phyloP scores from a whole-genome alignment of 2,329 filamentous ascomycete genomes.

The Verticillium dahliae region DNA sequence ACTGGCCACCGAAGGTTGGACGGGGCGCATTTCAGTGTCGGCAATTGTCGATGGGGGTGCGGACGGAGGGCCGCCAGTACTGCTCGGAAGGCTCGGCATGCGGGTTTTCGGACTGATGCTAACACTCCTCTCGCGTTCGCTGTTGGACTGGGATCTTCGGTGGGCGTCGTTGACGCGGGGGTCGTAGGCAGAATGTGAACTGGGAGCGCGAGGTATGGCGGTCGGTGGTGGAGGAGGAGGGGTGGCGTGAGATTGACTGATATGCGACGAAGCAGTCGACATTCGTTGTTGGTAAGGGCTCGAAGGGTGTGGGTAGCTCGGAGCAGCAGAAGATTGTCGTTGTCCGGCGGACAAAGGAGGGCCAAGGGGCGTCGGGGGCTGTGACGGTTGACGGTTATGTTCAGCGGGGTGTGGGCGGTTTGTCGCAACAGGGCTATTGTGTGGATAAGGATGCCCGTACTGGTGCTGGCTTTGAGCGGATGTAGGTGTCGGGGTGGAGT shows the following conservation, averaged over 20 bases:
- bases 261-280: conserved; percentile 19
- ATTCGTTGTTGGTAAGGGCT: conserved; percentile 55
- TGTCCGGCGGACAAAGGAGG: conserved; percentile 37
- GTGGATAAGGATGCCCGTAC: conserved; percentile 41
- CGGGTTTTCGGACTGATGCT: conserved; percentile 77
- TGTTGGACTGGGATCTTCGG: conserved; percentile 45
- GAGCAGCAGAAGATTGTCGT: conserved; percentile 32
- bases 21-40: conserved; percentile 9
- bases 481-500: conserved; percentile 55
- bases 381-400: conserved; percentile 42
- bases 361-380: conserved; percentile 47
- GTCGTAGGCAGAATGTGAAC: conserved; percentile 37
- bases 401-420: conserved; percentile 35
- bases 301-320: conserved; percentile 41
- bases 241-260: conserved; percentile 13
- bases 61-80: conserved; percentile 20
- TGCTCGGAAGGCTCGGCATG: conserved; percentile 44
- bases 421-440: conserved; percentile 45
- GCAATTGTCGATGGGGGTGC: not conserved
- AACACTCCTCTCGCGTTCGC: conserved; percentile 62
- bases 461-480: conserved; percentile 54
- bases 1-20: conserved; percentile 6
- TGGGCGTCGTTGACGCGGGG: conserved; percentile 32
- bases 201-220: conserved; percentile 28
- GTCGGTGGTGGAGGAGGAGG: conserved; percentile 28